These are phyloP conservation scores for Boletus fagicola DNA, from an alignment of 768 basidiomycete species.

Conservation along the genomic window DNA sequence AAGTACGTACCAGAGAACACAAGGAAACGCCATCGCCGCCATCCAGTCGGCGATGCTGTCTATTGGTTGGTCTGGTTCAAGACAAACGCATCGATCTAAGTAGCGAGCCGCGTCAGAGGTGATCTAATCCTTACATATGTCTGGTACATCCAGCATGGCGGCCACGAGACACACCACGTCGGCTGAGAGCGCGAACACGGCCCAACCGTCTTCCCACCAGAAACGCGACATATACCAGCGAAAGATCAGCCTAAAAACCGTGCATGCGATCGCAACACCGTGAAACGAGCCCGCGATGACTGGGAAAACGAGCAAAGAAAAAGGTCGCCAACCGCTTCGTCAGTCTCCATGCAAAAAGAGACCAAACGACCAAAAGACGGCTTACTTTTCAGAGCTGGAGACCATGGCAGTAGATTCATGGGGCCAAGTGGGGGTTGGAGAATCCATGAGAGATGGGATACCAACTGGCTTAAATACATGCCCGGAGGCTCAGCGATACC, in stretches of 20 bases:
- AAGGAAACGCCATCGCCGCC: conserved; percentile 10
- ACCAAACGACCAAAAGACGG: too few species aligned
- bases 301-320: neutral
- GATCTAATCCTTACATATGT: conserved; percentile 2
- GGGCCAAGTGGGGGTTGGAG: neutral
- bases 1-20: conserved; percentile 21
- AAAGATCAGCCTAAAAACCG: conserved; percentile 24
- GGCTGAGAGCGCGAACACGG: conserved; percentile 17
- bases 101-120: neutral
- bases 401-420: conserved; percentile 8
- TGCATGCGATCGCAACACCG: conserved; percentile 23
- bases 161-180: conserved; percentile 17
- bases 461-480: neutral
- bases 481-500: neutral
- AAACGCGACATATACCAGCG: conserved; percentile 21
- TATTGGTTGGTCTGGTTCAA: neutral
- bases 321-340: neutral
- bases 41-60: conserved; percentile 13
- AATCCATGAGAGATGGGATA: neutral
- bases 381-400: conserved; percentile 17
- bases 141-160: conserved; percentile 3
- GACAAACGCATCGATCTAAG: neutral
- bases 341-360: neutral
- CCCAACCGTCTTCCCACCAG: conserved; percentile 34
- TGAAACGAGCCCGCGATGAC: conserved; percentile 19